Percentiles rank a stretch among this genome's conserved stretches.
phyloP scores from a whole-genome alignment of 1,284 basidiomycete species.

The Irpex sp. region DNA sequence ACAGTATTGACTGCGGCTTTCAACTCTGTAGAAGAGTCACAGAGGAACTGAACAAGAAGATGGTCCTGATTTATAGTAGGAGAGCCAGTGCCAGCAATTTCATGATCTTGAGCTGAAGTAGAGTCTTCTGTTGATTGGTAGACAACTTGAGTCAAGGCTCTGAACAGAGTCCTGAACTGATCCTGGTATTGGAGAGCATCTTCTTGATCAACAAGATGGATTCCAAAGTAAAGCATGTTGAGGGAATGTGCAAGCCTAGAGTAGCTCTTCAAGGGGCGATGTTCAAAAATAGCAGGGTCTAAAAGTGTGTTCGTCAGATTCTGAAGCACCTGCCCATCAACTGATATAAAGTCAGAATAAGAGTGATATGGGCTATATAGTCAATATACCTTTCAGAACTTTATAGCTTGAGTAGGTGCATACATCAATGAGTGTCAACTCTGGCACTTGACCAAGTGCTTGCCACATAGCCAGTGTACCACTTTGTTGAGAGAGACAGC shows the following conservation, averaged over 20 bases:
- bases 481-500: neutral
- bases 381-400: too few relatives aligned
- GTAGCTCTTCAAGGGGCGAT: neutral
- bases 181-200: neutral
- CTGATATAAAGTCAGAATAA: too few relatives aligned
- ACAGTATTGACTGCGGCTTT: fast-evolving
- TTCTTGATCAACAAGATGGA: neutral
- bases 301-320: too few relatives aligned
- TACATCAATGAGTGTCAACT: too few relatives aligned
- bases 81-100: too few relatives aligned
- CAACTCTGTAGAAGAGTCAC: neutral
- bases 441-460: too few relatives aligned
- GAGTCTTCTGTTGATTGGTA: neutral
- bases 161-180: neutral
- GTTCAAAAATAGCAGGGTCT: too few relatives aligned
- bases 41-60: neutral
- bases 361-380: too few relatives aligned
- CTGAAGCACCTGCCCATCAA: too few relatives aligned
- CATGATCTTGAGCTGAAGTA: too few relatives aligned
- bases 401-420: too few relatives aligned
- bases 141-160: neutral
- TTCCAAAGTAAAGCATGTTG: neutral
- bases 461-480: neutral
- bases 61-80: too few relatives aligned
- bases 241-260: neutral